A percentile compares a stretch with the other conserved stretches of the same genome.
These are phyloP conservation scores for Yamadazyma akitaensis DNA, from an alignment of 805 yeast genomes.

Conservation along the genomic window DNA sequence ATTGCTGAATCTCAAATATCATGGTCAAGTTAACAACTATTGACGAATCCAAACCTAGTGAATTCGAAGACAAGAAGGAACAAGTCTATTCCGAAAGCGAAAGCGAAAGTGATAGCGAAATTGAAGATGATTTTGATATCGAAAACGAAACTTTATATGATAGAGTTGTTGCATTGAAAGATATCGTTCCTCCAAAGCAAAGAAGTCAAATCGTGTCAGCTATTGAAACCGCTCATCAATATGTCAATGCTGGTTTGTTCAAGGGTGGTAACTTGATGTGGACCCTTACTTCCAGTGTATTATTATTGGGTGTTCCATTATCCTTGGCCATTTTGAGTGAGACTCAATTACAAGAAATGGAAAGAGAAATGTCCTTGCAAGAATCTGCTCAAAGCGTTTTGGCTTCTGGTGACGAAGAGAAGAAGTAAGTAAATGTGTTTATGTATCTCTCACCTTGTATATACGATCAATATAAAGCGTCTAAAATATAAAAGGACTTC, in stretches of 20 bases:
- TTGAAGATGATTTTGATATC: conserved; percentile 68
- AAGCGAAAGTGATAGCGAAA: conserved; percentile 46
- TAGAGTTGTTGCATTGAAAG: conserved; percentile 87
- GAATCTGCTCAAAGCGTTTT: conserved; percentile 72
- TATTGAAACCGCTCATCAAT: conserved; percentile 21
- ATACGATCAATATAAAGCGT: conserved; percentile 2
- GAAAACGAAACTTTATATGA: conserved; percentile 82
- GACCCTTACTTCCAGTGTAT: conserved; percentile 78
- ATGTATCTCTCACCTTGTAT: neutral
- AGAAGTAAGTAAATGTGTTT: conserved; percentile 17
- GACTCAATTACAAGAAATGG: conserved; percentile 91
- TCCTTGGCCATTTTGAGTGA: conserved; percentile 86
- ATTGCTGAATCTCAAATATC: conserved; percentile 7
- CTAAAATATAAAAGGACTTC: neutral
- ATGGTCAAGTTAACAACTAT: conserved; percentile 80
- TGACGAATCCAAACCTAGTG: conserved; percentile 51
- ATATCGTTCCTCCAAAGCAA: conserved; percentile 84
- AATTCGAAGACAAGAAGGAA: conserved; percentile 30
- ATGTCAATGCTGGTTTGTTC: conserved; percentile 43
- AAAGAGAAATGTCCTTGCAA: conserved; percentile 82
- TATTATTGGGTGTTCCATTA: conserved; percentile 89
- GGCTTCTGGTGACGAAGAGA: conserved; percentile 60
- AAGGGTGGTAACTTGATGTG: conserved; percentile 78
- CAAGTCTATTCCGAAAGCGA: conserved; percentile 32
- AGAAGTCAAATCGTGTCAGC: conserved; percentile 49